Evolutionary conservation across 2,329 filamentous ascomycete genomes (phyloP), one percentile per base, ranked within the genome.

Genomic region (Trichoderma polysporum): DNA sequence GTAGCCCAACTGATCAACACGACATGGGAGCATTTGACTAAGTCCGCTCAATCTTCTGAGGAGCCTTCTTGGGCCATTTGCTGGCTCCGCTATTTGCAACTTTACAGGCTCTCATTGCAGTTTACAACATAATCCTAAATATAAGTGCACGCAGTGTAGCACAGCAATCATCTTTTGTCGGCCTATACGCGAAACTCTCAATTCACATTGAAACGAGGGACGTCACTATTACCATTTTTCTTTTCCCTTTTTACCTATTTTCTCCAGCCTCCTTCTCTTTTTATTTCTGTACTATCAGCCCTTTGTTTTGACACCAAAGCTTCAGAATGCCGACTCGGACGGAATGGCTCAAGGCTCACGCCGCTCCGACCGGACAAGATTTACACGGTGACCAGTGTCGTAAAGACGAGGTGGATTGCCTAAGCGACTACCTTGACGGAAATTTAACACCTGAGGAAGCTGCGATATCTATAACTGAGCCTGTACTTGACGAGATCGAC

Each of bases 1-100:
- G 57, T 27, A 60, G 29, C 45, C 57, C 57, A 37, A 49, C 41
- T 49, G 57, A 60, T 49, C 57, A 31, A 47, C 57, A 49, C 41
- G 29, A 7, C 41, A 60, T 60, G 41, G 57, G 35, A 59, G n/a
- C 33, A 47, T 33, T 35, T 60, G 45, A 25, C 25, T 33, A n/a
- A 45, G 29, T 47, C 25, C 39, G 12, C 22, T 31, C 27, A 45
- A 19, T 17, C n/a, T 47, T 59, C 29, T 31, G 25, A 13, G 19
- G 41, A 33, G 57, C 2, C 27, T 49, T 60, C 57, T 49, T 49
- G 41, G 31, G 19, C 19, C 13, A 3, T 13, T 25, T 49, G 17
- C 13, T 27, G 13, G 15, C 19, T 33, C n/a, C 2, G 29, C 25
- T 25, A 2, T 31, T 12, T 33, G 19, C 27, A 5, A 19, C 22